phyloP scores from a whole-genome alignment of 495 filamentous ascomycete species.

The Delitschia confertaspora region DNA sequence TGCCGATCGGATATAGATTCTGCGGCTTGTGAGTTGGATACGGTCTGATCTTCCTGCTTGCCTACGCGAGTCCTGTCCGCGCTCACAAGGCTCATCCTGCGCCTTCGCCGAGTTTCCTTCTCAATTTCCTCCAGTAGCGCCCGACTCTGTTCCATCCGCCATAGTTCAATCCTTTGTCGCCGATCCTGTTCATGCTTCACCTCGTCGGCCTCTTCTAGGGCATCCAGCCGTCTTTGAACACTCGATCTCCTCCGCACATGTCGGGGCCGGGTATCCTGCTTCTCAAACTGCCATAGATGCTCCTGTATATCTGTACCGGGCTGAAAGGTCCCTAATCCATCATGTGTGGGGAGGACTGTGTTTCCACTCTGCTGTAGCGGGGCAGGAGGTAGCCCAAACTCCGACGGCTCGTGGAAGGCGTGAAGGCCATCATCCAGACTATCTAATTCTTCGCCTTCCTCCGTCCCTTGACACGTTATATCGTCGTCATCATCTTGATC shows the following conservation, averaged over 20 bases:
- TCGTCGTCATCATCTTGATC: slow-evolving; percentile 44
- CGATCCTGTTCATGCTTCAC: slow-evolving; percentile 55
- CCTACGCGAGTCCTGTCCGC: slow-evolving; percentile 27
- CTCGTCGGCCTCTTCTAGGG: slow-evolving; percentile 50
- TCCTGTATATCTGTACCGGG: slow-evolving; percentile 53
- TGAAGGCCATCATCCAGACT: slow-evolving; percentile 85
- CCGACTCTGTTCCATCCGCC: slow-evolving; percentile 84
- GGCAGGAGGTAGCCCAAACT: slow-evolving; percentile 42
- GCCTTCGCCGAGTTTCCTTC: slow-evolving; percentile 60
- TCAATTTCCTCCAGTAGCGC: slow-evolving; percentile 81
- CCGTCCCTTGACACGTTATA: slow-evolving; percentile 40
- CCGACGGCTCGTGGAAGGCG: slow-evolving; percentile 63
- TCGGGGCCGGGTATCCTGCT: slow-evolving; percentile 60
- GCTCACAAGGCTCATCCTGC: slow-evolving; percentile 37
- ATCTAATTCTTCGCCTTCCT: slow-evolving; percentile 62
- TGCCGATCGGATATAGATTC: slow-evolving; percentile 27
- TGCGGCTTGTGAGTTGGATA: slow-evolving; percentile 21
- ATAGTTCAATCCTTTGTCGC: slow-evolving; percentile 74
- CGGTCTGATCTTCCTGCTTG: slow-evolving; percentile 9
- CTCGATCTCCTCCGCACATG: slow-evolving; percentile 45
- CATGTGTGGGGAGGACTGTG: slow-evolving; percentile 75
- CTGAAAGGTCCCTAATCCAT: slow-evolving; percentile 80
- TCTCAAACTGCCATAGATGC: slow-evolving; percentile 76
- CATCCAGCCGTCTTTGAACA: slow-evolving; percentile 57
- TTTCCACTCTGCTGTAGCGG: slow-evolving; percentile 44